phyloP scores from a whole-genome alignment of 2,329 filamentous ascomycete species.

The Stagonosporopsis rhizophila region DNA sequence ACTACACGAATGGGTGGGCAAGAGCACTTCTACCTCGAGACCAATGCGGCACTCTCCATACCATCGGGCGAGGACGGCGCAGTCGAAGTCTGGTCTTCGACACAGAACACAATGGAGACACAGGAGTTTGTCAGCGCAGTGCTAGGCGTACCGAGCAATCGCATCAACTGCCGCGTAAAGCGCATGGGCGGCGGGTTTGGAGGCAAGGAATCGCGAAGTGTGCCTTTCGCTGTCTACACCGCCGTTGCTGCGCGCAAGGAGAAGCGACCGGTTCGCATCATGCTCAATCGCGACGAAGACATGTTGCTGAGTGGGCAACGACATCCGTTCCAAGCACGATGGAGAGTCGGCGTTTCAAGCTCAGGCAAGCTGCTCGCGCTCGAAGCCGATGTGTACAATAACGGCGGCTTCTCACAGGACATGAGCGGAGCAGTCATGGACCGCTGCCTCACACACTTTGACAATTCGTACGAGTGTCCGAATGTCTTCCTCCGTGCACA shows the following conservation, averaged over 20 bases:
- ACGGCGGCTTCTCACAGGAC: conserved; percentile 79
- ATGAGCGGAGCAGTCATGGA: conserved; percentile 80
- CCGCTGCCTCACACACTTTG: conserved; percentile 81
- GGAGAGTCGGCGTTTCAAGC: conserved; percentile 91
- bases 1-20: conserved; percentile 88
- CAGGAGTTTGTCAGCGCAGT: conserved; percentile 78
- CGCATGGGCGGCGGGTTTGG: conserved; percentile 92
- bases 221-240: conserved; percentile 81
- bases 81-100: conserved; percentile 77
- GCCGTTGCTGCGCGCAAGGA: conserved; percentile 87
- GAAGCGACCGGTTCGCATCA: conserved; percentile 82
- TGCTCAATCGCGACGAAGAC: conserved; percentile 95
- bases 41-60: conserved; percentile 81
- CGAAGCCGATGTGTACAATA: conserved; percentile 88
- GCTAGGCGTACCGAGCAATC: conserved; percentile 82
- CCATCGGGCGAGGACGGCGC: conserved; percentile 91
- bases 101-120: conserved; percentile 51
- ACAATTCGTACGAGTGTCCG: conserved; percentile 87
- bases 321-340: conserved; percentile 86
- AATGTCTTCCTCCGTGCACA: conserved; percentile 84
- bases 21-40: conserved; percentile 97
- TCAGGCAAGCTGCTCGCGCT: conserved; percentile 91
- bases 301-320: conserved; percentile 89
- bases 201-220: conserved; percentile 87
- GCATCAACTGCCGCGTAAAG: conserved; percentile 88